Evolutionary conservation across 116 monocot species (phyloP).

Genomic region (Phalaenopsis hybrid): DNA sequence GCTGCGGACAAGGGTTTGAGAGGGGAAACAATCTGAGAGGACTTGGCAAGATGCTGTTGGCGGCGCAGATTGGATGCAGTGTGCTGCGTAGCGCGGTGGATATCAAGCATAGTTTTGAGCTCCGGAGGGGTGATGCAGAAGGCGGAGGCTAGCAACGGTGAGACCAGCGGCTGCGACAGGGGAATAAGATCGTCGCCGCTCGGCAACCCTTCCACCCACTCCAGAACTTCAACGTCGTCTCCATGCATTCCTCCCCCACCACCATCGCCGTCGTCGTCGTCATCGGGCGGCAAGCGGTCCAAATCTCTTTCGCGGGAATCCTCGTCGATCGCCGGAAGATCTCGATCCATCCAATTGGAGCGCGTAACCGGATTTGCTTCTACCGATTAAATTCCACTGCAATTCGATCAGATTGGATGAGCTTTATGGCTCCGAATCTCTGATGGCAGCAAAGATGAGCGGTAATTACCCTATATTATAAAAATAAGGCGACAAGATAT

Average conservation of each 20-base stretch:
- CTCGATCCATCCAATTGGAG: not conserved
- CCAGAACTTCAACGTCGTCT: conserved; percentile 17
- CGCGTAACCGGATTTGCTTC: not conserved
- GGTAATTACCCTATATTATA: too few species aligned
- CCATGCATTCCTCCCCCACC: not conserved
- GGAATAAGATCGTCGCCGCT: conserved; percentile 38
- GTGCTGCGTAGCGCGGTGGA: conserved; percentile 39
- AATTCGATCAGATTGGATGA: not conserved
- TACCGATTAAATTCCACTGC: not conserved
- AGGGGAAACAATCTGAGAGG: not conserved
- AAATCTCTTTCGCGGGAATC: not conserved
- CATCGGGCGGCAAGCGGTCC: not conserved
- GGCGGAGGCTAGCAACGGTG: conserved; percentile 46
- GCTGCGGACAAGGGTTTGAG: not conserved
- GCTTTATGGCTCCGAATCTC: not conserved
- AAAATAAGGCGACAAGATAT: not conserved
- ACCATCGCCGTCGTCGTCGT: not conserved
- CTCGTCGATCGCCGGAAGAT: not conserved
- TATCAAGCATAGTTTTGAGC: conserved; percentile 21
- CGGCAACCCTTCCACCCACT: conserved; percentile 55
- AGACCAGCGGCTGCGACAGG: conserved; percentile 43
- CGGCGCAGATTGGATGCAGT: conserved; percentile 22
- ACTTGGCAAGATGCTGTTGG: conserved; percentile 13
- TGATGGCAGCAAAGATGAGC: not conserved
- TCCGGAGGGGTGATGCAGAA: conserved; percentile 45